Base-by-base conservation (phyloP, 352 stramenopile species). In the Globisporangium middletonii region DNA sequence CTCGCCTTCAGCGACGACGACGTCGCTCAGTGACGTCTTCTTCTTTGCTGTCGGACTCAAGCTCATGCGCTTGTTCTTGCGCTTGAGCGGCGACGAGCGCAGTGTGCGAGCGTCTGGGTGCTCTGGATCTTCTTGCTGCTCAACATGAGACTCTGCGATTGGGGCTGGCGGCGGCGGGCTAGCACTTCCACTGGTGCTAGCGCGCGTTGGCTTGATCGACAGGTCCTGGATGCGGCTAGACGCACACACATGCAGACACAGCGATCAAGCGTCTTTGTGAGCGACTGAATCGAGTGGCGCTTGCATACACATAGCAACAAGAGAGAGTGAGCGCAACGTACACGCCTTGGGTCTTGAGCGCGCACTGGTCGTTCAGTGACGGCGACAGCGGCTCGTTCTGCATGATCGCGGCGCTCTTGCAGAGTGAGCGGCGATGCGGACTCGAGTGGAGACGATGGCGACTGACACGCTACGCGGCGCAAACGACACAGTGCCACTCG, bases 1-100 rank as follows among this genome's bases (percentile, higher is more conserved):
- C 53, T 76, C 54, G 12, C 79, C 79, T 48, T 89, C 66, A 8
- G 74, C 54, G 50, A 77, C 57, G n/a, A 88, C 61, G 1, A 64
- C 55, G 47, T 79, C 72, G 45, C 69, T 69, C 6, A 69, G 38
- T 5, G 58, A 64, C 7, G 50, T 48, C 50, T 63, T 64, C 50
- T 48, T 63, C 12, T 64, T 59, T 30, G 46, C 30, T 9, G 62
- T 59, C 15, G 64, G 57, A 41, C 56, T 72, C 37, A 75, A 26
- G 13, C 74, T 46, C 52, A 63, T 56, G 44, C 73, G 68, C 55
- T 80, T 84, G 43, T 81, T 75, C 48, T 73, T 65, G 46, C 72
- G 70, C 44, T 69, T 75, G 37, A 62, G 28, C 53, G 59, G 59
- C 19, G 53, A 63, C 43, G 50, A 57, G 33, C 44, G 43, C 23